Evolutionary conservation across 495 filamentous ascomycete genomes (phyloP), one percentile per base, ranked within the genome.

Genomic region (Polyplosphaeria fusca): DNA sequence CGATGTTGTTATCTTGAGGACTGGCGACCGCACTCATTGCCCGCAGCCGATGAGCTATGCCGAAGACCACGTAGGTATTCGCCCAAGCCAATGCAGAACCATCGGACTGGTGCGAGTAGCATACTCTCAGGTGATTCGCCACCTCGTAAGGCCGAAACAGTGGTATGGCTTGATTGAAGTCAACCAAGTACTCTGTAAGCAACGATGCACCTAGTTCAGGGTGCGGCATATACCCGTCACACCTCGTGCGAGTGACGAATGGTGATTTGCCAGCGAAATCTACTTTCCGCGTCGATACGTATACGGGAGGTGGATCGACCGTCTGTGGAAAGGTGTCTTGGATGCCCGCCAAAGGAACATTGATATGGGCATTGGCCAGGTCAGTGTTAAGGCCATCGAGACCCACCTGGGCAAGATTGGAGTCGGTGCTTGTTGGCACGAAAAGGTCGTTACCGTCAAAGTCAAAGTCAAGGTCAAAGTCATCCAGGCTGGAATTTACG

Each of bases 1-100:
- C 58, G 26, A 26, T 18, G 4, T 30, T 19, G 44, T 49, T 61
- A 26, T 61, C 58, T 16, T 61, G 5, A 0, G 52, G 58, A 1
- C 44, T 51, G 11, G 58, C 58, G 1, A 42, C 20, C 19, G 40
- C 39, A 23, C 58, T 56, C 58, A 61, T 61, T 12, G 51, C 58
- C 14, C 58, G 50, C 0, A 49, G 43, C 2, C 58, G 58, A 45
- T 61, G 58, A 5, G 58, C 58, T 20, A 61, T 55, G 5, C 58
- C 58, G 22, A 61, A 39, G 20, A 56, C 30, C 9, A 49, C 70
- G 46, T 73, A 67, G 55, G 66, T 54, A 27, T 2, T 35, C 35
- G 26, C 43, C 55, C 41, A 47, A 7, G 30, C 16, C 22, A 55
- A 32, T 4, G 51, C 23, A 5, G 58, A 47, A 22, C 52, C 52